Evolutionary conservation across 495 filamentous ascomycete genomes (phyloP), one percentile per base, ranked within the genome.

Genomic region (Penicillium malachiteum): DNA sequence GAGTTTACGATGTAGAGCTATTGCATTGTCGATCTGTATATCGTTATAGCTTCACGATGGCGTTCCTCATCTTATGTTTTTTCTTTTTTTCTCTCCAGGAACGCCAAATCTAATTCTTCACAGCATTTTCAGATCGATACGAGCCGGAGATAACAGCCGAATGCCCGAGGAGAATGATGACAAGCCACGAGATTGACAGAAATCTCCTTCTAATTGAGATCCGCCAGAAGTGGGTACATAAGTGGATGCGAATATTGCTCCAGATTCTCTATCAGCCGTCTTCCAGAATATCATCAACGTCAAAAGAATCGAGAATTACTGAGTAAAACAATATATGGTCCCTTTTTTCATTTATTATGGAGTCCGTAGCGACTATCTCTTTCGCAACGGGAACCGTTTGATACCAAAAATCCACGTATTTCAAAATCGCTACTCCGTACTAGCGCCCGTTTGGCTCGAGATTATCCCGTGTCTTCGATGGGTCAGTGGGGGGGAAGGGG

Each of bases 191-290:
- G 59, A 55, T 47, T 47, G 46, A 32, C 40, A 55, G 39, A 58
- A 48, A 39, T 54, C 45, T 53, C 46, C 47, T 49, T 38, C 33
- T 49, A 49, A 54, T 58, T 63, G 55, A 60, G 63, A 66, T 66
- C 63, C 59, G 51, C 54, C 16, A 39, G 21, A 26, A 26, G 60
- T 60, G 63, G 63, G 38, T 52, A 32, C 49, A 5, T 5, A 13
- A 5, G 63, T 66, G 60, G 60, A 63, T 55, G 60, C 35, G 38
- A 56, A 56, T 58, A 56, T 63, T 37, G 56, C 56, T 65, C 58
- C 55, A 54, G 58, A 46, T 56, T 55, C 57, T 16, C 32, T 48
- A 54, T 38, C 39, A 48, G 49, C 50, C 50, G 50, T 51, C 37
- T 56, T 37, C 48, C 33, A 58, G 52, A 56, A 58, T 49, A 54